Percentiles rank a stretch among this genome's conserved stretches.
These are phyloP conservation scores for Microdochium paspali DNA, from an alignment of 2,329 filamentous ascomycete species.

Conservation along the genomic window DNA sequence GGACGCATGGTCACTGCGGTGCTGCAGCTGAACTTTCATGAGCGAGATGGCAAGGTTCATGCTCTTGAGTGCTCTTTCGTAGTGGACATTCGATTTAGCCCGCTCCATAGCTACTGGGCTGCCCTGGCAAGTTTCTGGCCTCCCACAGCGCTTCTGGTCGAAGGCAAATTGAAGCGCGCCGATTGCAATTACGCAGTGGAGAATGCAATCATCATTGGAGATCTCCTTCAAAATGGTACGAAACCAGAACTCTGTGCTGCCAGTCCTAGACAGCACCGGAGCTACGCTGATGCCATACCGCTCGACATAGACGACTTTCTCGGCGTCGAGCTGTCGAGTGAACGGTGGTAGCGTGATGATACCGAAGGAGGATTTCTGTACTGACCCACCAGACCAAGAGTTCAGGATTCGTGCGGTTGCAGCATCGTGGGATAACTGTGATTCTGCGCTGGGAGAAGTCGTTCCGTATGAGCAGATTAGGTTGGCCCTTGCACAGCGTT, in stretches of 20 bases:
- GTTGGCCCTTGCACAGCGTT: conserved; percentile 6
- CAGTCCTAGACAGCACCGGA: conserved; percentile 6
- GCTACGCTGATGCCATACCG: conserved; percentile 7
- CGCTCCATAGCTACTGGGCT: conserved; percentile 2
- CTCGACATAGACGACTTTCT: conserved; percentile 8
- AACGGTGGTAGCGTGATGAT: not conserved
- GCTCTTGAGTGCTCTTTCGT: conserved; percentile 6
- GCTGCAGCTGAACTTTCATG: conserved; percentile 4
- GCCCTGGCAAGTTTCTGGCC: conserved; percentile 2
- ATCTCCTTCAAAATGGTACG: conserved; percentile 9
- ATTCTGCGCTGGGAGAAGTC: not conserved
- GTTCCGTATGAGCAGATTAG: conserved; percentile 6
- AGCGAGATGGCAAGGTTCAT: conserved; percentile 7
- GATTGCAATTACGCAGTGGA: conserved; percentile 8
- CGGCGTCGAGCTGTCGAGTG: conserved; percentile 3
- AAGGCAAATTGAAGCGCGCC: conserved; percentile 8
- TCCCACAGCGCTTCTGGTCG: conserved; percentile 2
- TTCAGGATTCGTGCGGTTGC: not conserved
- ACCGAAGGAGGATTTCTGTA: not conserved
- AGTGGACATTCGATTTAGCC: conserved; percentile 2
- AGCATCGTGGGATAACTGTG: not conserved
- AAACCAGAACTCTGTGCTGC: conserved; percentile 8
- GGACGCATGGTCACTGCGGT: conserved; percentile 4
- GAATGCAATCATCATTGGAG: conserved; percentile 9
- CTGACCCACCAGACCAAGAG: not conserved